Conservation (phyloP, 106 monocot genomes). For the Phalaenopsis equestris region DNA sequence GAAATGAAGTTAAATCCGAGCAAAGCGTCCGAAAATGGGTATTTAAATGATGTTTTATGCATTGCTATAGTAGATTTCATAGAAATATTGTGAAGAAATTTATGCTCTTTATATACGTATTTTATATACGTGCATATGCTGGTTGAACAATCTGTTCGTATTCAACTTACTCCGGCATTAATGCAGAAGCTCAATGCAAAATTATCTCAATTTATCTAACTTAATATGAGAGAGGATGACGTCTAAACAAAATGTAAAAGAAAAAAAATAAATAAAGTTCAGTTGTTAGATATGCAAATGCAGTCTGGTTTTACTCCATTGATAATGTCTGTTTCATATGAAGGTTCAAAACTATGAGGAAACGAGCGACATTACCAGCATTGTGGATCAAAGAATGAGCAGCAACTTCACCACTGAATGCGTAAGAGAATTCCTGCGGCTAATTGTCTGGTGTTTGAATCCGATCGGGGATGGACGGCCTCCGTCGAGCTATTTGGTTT, state of each 20-base stretch:
- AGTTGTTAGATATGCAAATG: no score
- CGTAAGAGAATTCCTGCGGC: slow-evolving; percentile 59
- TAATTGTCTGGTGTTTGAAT: slow-evolving; percentile 58
- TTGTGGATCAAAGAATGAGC: slow-evolving; percentile 65
- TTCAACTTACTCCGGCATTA: not conserved
- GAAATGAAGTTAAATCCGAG: slow-evolving; percentile 41
- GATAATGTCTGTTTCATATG: slow-evolving; percentile 11
- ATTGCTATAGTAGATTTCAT: not conserved
- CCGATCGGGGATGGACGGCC: slow-evolving; percentile 36
- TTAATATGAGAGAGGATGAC: no score
- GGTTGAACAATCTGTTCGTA: slow-evolving; percentile 1
- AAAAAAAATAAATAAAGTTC: no score
- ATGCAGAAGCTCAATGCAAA: no score
- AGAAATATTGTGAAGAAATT: not conserved
- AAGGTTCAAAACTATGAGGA: slow-evolving; percentile 69
- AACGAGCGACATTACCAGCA: slow-evolving; percentile 19
- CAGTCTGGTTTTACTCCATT: not conserved
- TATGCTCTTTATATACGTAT: not conserved
- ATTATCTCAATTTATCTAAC: no score
- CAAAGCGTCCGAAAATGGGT: slow-evolving; percentile 72
- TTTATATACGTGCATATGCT: not conserved
- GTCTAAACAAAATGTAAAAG: not conserved
- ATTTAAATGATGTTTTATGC: slow-evolving; percentile 12
- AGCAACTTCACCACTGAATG: slow-evolving; percentile 65
- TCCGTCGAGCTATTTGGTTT: slow-evolving; percentile 46